Evolutionary conservation across 2,329 filamentous ascomycete genomes (phyloP).

Genomic region (Ascochyta pisi): DNA sequence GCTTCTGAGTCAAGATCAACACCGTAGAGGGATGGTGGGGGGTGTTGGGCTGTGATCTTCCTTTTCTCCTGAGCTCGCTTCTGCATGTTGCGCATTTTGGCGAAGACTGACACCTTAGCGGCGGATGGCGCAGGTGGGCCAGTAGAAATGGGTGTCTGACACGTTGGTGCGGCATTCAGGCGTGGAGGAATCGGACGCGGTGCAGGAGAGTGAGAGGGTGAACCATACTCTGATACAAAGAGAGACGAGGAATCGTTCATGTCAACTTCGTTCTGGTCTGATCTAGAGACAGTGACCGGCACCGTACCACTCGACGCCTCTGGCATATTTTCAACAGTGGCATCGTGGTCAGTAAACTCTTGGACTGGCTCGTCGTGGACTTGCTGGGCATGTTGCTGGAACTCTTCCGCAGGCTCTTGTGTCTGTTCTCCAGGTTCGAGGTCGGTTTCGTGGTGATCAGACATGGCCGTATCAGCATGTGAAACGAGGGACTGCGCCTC

Average conservation of each 20-base stretch:
- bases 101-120: background rate
- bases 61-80: slow-evolving; percentile 11
- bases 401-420: too few relatives aligned
- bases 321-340: background rate
- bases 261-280: background rate
- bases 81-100: slow-evolving; percentile 22
- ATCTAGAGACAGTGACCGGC: background rate
- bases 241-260: slow-evolving; percentile 15
- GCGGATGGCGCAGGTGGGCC: background rate
- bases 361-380: background rate
- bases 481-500: background rate
- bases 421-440: background rate
- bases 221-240: slow-evolving; percentile 21
- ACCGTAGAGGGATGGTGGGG: background rate
- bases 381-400: background rate
- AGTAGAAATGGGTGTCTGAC: background rate
- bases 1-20: slow-evolving; percentile 15
- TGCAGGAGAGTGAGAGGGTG: background rate
- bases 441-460: background rate
- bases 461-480: too few relatives aligned
- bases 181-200: background rate
- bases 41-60: slow-evolving; percentile 4
- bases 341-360: background rate
- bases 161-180: background rate
- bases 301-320: background rate